phyloP scores from a whole-genome alignment of 306 rosid genomes.

The Cucurbita argyrosperma region DNA sequence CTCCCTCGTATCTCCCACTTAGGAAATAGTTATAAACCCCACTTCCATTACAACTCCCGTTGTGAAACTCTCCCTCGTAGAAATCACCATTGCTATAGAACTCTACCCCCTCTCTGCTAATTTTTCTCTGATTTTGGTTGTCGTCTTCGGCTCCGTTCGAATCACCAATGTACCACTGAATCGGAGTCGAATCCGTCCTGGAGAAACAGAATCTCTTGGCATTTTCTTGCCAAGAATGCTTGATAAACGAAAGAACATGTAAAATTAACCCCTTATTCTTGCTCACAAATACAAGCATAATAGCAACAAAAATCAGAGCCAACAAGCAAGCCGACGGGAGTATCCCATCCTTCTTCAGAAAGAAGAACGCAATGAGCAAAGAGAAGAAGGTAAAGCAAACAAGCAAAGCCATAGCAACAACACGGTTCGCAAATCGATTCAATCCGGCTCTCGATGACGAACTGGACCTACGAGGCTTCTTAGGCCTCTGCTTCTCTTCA shows the following conservation, averaged over 20 bases:
- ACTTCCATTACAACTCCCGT: conserved; percentile 71
- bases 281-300: conserved; percentile 52
- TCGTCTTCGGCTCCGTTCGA: conserved; percentile 3
- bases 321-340: conserved; percentile 50
- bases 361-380: conserved; percentile 25
- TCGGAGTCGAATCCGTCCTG: conserved; percentile 35
- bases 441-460: conserved; percentile 29
- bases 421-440: conserved; percentile 13
- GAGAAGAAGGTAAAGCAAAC: conserved; percentile 28
- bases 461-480: conserved; percentile 19
- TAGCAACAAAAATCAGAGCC: conserved; percentile 67
- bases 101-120: conserved; percentile 75
- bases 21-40: conserved; percentile 87
- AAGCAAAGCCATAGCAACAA: conserved; percentile 26
- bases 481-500: conserved; percentile 22
- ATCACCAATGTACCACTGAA: conserved; percentile 91
- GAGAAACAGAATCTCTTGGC: conserved; percentile 31
- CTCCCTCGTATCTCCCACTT: conserved; percentile 85
- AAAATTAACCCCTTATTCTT: conserved; percentile 52
- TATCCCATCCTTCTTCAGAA: conserved; percentile 34
- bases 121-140: conserved; percentile 14
- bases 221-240: conserved; percentile 49
- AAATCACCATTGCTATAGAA: conserved; percentile 91
- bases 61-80: conserved; percentile 90
- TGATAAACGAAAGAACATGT: conserved; percentile 23